Evolutionary conservation across 345 rosid species (phyloP), one percentile per base, ranked within the genome.

Genomic region (Ricinus communis): DNA sequence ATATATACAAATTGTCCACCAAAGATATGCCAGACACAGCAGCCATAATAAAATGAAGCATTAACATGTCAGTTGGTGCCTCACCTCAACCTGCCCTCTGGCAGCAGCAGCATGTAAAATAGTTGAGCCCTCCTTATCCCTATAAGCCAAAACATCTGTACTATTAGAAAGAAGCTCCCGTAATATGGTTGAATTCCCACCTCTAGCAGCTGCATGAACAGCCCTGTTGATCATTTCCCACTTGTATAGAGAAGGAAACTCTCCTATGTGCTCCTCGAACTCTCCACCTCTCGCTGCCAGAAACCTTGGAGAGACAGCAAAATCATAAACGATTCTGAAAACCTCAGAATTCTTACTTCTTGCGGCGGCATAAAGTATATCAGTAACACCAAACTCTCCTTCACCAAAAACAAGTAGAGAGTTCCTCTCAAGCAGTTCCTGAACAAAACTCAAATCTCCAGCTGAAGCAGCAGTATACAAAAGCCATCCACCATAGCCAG

Each of bases 321-420:
- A 90, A 67, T 93, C 98, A 64, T 88, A 87, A 4, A 91, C 63
- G 28, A 88, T 65, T 83, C 82, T 82, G 78, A 93, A 93, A 40
- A 90, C 90, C 67, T 84, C 77, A 40, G 74, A 61, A 64, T 83
- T 87, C 74, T 76, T 86, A 71, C 98, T 88, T 79, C 96, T 88
- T 0, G 96, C 91, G 50, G 98, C 97, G 24, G 91, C 97, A 78
- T 88, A 94, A 43, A 91, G 82, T 14, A 88, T 83, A 55, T 94
- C 98, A 49, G 97, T 91, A 10, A 91, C 96, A 22, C 97, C 98
- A 70, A 87, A 93, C 68, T 93, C 98, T 72, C 97, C 96, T 85
- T 94, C 96, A 36, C 98, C 98, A 22, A 93, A 91, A 13, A 93
- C 93, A 41, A 93, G 85, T 28, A 90, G 72, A 49, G 97, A 91